phyloP scores from a whole-genome alignment of 2,329 filamentous ascomycete species.

The Ceratocystis cacaofunesta region DNA sequence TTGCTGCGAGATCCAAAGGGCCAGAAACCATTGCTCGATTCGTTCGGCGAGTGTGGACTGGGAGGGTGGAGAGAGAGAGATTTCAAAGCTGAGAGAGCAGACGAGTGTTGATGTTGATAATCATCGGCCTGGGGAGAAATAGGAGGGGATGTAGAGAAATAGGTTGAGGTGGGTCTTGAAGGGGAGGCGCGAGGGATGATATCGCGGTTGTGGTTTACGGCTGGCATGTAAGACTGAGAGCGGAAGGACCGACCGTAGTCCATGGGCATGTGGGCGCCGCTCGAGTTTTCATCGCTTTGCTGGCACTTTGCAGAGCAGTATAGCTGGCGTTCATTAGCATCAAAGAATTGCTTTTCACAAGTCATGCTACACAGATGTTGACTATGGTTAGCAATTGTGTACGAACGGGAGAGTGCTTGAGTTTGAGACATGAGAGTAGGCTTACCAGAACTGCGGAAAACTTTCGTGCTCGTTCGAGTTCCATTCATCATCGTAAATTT shows the following conservation, averaged over 20 bases:
- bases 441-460: slow-evolving; percentile 52
- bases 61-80: slow-evolving; percentile 39
- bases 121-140: slow-evolving; percentile 30
- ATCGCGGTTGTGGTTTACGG: slow-evolving; percentile 37
- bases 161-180: slow-evolving; percentile 41
- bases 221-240: slow-evolving; percentile 21
- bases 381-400: slow-evolving; percentile 12
- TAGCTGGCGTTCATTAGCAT: slow-evolving; percentile 40
- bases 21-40: slow-evolving; percentile 33
- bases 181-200: slow-evolving; percentile 50
- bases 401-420: not conserved
- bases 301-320: slow-evolving; percentile 52
- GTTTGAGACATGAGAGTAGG: slow-evolving; percentile 19
- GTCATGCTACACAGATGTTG: slow-evolving; percentile 39
- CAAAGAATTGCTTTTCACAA: slow-evolving; percentile 51
- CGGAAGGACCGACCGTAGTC: slow-evolving; percentile 21
- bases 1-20: slow-evolving; percentile 36
- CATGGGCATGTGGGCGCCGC: slow-evolving; percentile 22
- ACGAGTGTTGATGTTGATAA: slow-evolving; percentile 26
- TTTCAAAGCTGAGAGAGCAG: slow-evolving; percentile 40
- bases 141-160: slow-evolving; percentile 38
- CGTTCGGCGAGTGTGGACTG: slow-evolving; percentile 40
- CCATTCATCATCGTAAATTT: slow-evolving; percentile 29
- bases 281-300: slow-evolving; percentile 34
- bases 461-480: slow-evolving; percentile 43